phyloP scores from a whole-genome alignment of 1,284 basidiomycete genomes.

The Termitomyces sp. region DNA sequence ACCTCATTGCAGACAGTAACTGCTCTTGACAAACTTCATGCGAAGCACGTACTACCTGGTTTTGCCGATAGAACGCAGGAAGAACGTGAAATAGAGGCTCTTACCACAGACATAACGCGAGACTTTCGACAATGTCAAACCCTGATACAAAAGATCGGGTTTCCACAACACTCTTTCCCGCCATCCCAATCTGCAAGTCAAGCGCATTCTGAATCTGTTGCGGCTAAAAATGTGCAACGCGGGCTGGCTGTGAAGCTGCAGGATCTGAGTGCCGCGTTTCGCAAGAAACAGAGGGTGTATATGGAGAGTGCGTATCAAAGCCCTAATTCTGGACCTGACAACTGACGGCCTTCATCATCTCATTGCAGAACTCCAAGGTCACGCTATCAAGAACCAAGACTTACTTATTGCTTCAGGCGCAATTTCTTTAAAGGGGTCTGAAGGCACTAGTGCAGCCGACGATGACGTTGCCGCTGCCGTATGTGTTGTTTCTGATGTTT shows the following conservation, averaged over 20 bases:
- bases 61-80: slow-evolving; percentile 93
- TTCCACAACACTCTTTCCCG: slow-evolving; percentile 44
- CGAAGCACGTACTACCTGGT: slow-evolving; percentile 92
- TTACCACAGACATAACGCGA: slow-evolving; percentile 88
- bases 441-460: slow-evolving; percentile 76
- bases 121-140: slow-evolving; percentile 82
- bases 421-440: slow-evolving; percentile 75
- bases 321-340: background rate
- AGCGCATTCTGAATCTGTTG: slow-evolving; percentile 55
- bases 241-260: slow-evolving; percentile 93
- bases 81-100: slow-evolving; percentile 88
- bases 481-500: slow-evolving; percentile 23
- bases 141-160: slow-evolving; percentile 73
- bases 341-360: background rate
- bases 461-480: slow-evolving; percentile 81
- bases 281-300: slow-evolving; percentile 96
- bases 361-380: slow-evolving; percentile 78
- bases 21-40: slow-evolving; percentile 87
- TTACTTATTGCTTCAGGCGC: slow-evolving; percentile 81
- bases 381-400: slow-evolving; percentile 93
- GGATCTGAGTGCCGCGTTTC: slow-evolving; percentile 87
- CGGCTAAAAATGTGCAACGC: slow-evolving; percentile 94
- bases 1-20: slow-evolving; percentile 46
- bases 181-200: slow-evolving; percentile 32
- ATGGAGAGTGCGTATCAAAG: slow-evolving; percentile 79